These are phyloP conservation scores for Psidium friedrichsthalianum DNA, from an alignment of 345 rosid genomes.

Conservation along the genomic window DNA sequence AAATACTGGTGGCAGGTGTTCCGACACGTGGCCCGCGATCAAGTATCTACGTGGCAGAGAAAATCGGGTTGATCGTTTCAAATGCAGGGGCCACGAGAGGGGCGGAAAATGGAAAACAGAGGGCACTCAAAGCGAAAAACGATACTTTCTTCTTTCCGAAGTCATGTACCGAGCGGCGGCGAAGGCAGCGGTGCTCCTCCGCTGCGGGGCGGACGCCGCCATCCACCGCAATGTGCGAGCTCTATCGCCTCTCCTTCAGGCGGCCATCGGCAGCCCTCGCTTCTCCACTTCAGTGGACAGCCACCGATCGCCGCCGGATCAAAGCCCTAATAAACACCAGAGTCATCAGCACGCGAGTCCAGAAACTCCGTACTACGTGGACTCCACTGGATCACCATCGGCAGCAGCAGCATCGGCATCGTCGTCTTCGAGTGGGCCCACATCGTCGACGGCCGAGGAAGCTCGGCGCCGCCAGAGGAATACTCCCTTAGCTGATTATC, in stretches of 20 bases:
- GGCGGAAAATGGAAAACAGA: not conserved
- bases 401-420: conserved; percentile 6
- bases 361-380: conserved; percentile 14
- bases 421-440: conserved; percentile 11
- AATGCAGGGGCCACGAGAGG: not conserved
- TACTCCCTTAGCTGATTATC: conserved; percentile 41
- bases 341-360: not conserved
- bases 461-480: conserved; percentile 22
- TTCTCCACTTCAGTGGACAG: conserved; percentile 19
- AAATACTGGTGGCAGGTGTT: not conserved
- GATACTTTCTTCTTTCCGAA: not conserved
- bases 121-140: not conserved
- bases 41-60: not conserved
- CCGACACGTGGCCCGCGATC: not conserved
- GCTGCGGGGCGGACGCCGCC: conserved; percentile 5
- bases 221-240: not conserved
- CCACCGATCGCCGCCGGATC: conserved; percentile 19
- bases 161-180: conserved; percentile 59
- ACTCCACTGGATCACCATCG: conserved; percentile 13
- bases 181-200: conserved; percentile 21
- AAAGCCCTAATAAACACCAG: conserved; percentile 7
- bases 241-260: conserved; percentile 2
- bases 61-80: not conserved
- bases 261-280: conserved; percentile 9
- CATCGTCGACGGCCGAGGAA: conserved; percentile 25